Evolutionary conservation across 441 rosid species (phyloP).

Genomic region (Gossypium aridum): DNA sequence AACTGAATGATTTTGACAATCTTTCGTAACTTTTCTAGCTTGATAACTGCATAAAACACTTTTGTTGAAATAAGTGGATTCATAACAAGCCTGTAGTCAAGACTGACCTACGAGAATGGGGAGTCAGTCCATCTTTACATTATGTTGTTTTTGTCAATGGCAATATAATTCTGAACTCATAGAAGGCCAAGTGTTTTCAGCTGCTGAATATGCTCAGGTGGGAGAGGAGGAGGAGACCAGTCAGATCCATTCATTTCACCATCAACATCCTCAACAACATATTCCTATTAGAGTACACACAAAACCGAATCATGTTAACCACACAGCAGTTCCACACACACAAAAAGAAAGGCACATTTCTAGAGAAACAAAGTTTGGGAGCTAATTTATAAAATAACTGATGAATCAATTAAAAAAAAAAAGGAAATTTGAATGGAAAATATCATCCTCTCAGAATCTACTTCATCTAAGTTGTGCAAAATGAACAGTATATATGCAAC

Average conservation of each 20-base stretch:
- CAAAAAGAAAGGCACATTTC: background rate
- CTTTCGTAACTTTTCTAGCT: slow-evolving; percentile 1
- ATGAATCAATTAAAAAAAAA: background rate
- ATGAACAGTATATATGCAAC: background rate
- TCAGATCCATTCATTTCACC: slow-evolving; percentile 81
- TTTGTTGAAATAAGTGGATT: background rate
- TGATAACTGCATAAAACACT: background rate
- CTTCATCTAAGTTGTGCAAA: background rate
- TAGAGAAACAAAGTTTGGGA: background rate
- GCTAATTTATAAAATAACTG: background rate
- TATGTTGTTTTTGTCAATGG: slow-evolving; percentile 19
- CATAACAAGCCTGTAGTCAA: slow-evolving; percentile 4
- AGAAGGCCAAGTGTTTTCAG: slow-evolving; percentile 89
- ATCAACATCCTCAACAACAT: slow-evolving; percentile 97
- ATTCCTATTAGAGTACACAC: slow-evolving; percentile 48
- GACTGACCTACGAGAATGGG: slow-evolving; percentile 24
- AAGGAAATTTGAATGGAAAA: background rate
- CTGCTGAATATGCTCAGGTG: slow-evolving; percentile 86
- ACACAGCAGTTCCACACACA: background rate
- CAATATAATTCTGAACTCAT: slow-evolving; percentile 24
- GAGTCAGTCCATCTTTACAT: slow-evolving; percentile 22
- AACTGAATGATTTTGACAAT: slow-evolving; percentile 8
- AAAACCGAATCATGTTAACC: background rate
- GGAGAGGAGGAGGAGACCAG: slow-evolving; percentile 88
- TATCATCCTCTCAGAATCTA: background rate